These are phyloP conservation scores for Stramenopiles sp. DNA, from an alignment of 352 stramenopile species.

Conservation along the genomic window DNA sequence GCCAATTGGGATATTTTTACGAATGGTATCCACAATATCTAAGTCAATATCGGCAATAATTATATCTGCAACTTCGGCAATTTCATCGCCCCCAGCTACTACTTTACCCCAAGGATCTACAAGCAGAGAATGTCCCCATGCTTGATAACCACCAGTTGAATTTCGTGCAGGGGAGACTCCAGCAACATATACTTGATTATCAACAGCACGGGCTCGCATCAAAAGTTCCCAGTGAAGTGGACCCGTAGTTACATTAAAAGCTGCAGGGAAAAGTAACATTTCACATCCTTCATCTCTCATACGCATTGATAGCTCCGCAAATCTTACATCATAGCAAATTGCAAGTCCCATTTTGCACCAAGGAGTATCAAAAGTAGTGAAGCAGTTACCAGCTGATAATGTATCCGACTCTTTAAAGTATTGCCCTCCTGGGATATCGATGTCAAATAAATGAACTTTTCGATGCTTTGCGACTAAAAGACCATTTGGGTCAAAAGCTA, in stretches of 20 bases:
- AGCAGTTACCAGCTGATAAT: conserved; percentile 45
- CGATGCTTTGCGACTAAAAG: conserved; percentile 80
- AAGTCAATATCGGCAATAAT: neutral
- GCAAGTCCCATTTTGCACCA: conserved; percentile 74
- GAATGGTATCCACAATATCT: conserved; percentile 1
- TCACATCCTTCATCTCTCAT: conserved; percentile 37
- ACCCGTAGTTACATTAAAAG: conserved; percentile 70
- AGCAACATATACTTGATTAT: conserved; percentile 68
- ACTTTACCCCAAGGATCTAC: conserved; percentile 87
- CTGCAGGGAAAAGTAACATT: conserved; percentile 44
- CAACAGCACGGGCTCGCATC: conserved; percentile 61
- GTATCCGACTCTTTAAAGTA: conserved; percentile 97
- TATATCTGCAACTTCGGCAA: conserved; percentile 22
- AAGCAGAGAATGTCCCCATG: conserved; percentile 87
- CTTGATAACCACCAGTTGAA: conserved; percentile 71
- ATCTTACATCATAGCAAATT: conserved; percentile 99
- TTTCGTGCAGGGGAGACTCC: conserved; percentile 72
- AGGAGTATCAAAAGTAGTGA: conserved; percentile 35
- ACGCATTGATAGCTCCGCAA: conserved; percentile 87
- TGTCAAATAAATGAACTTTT: conserved; percentile 82
- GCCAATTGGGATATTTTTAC: neutral
- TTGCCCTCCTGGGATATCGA: conserved; percentile 91
- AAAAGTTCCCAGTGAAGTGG: conserved; percentile 95
- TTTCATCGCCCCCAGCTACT: conserved; percentile 63
- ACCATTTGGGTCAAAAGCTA: conserved; percentile 66